Conservation (phyloP, 2,329 filamentous ascomycete genomes). For the Ceratocystis albifundus region DNA sequence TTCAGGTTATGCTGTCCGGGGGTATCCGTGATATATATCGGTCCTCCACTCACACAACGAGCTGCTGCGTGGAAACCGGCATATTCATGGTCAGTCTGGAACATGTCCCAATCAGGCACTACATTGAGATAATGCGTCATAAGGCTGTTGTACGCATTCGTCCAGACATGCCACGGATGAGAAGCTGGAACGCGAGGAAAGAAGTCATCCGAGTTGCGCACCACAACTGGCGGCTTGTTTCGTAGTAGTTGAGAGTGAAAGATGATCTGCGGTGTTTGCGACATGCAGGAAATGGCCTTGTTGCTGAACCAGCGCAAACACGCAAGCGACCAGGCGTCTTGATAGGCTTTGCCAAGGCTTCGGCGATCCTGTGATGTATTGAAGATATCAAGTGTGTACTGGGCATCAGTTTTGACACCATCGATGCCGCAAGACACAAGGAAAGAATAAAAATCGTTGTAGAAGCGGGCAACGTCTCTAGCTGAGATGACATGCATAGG, state of each 20-base stretch:
- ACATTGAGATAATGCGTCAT: constrained; percentile 76
- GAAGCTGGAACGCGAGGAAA: constrained; percentile 70
- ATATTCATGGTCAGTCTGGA: constrained; percentile 54
- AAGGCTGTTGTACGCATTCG: constrained; percentile 80
- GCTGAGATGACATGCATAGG: constrained; percentile 62
- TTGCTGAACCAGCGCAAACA: constrained; percentile 66
- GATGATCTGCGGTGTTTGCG: constrained; percentile 71
- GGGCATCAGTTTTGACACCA: constrained; percentile 83
- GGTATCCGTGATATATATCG: constrained; percentile 85
- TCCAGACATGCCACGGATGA: constrained; percentile 91
- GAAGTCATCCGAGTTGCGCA: constrained; percentile 85
- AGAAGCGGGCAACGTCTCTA: constrained; percentile 64
- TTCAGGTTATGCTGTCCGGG: constrained; percentile 68
- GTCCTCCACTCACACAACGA: constrained; percentile 78
- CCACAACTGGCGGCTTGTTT: constrained; percentile 60
- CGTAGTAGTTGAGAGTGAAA: constrained; percentile 72
- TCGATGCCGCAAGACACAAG: constrained; percentile 63
- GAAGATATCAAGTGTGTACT: constrained; percentile 77
- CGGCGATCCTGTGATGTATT: constrained; percentile 56
- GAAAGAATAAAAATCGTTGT: constrained; percentile 84
- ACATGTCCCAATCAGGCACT: constrained; percentile 72
- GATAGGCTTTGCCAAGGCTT: constrained; percentile 60
- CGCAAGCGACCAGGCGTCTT: constrained; percentile 75
- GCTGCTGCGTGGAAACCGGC: constrained; percentile 81
- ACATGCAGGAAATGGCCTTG: constrained; percentile 88